phyloP scores from a whole-genome alignment of 768 basidiomycete species.

The Agaricus sinodeliciosus region DNA sequence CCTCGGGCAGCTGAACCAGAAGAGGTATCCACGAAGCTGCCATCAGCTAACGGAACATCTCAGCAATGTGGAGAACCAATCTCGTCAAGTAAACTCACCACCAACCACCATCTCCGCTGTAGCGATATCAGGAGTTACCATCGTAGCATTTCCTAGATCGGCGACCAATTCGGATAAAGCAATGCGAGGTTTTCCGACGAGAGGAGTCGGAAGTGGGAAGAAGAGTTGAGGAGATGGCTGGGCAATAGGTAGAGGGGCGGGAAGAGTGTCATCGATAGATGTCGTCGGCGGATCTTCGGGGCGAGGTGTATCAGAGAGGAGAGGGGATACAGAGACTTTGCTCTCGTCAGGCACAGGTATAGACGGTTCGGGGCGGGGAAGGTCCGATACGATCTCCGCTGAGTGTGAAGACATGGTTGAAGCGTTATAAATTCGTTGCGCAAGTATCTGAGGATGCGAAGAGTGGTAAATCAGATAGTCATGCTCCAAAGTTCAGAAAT shows the following conservation, averaged over 20 bases:
- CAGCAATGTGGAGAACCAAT: not conserved
- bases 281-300: slow-evolving; percentile 2
- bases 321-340: not conserved
- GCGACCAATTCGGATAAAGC: slow-evolving; percentile 37
- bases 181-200: slow-evolving; percentile 16
- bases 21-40: slow-evolving; percentile 74
- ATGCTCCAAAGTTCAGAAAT: slow-evolving; percentile 21
- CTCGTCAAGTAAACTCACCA: slow-evolving; percentile 31
- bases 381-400: not conserved
- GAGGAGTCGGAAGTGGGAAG: slow-evolving; percentile 6
- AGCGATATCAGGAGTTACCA: slow-evolving; percentile 44
- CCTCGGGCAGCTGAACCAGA: slow-evolving; percentile 71
- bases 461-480: slow-evolving; percentile 18
- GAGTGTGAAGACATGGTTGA: slow-evolving; percentile 4
- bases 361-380: slow-evolving; percentile 3
- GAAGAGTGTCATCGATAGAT: not conserved
- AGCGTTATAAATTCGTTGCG: slow-evolving; percentile 12
- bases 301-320: not conserved
- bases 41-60: slow-evolving; percentile 42
- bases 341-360: slow-evolving; percentile 2
- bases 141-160: slow-evolving; percentile 24
- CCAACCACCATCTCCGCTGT: slow-evolving; percentile 54
- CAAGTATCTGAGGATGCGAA: slow-evolving; percentile 17
- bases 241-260: not conserved
- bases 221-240: not conserved